Conservation (phyloP, 2,329 filamentous ascomycete genomes). For the Pseudogymnoascus sp. region DNA sequence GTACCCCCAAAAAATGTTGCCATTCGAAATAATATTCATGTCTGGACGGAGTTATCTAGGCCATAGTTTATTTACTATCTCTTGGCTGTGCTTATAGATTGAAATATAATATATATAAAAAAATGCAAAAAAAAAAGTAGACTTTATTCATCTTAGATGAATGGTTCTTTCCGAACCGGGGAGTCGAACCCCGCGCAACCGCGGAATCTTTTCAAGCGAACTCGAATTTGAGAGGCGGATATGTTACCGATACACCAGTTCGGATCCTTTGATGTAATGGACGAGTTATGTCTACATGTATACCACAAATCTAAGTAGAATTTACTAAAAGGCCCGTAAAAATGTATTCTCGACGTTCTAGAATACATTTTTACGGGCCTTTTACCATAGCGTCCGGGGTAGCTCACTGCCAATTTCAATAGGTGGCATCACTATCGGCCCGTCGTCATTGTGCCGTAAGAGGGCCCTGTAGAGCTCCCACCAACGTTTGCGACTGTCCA, state of each 20-base stretch:
- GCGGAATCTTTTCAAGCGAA: too few species aligned
- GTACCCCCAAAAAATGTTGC: not conserved
- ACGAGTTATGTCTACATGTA: not conserved
- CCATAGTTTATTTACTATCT: not conserved
- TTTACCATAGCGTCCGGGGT: not conserved
- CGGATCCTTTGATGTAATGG: not conserved
- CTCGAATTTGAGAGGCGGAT: too few species aligned
- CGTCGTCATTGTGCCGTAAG: conserved; percentile 6
- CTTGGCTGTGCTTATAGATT: not conserved
- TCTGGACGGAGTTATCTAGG: not conserved
- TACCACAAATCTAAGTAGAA: not conserved
- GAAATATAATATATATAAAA: not conserved
- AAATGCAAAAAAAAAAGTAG: not conserved
- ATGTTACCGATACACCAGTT: conserved; percentile 18
- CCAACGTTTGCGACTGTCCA: not conserved
- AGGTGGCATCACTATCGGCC: not conserved
- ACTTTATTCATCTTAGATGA: conserved; percentile 6
- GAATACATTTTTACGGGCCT: not conserved
- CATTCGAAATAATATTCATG: not conserved
- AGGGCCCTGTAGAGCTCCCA: not conserved
- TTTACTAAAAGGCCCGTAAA: too few species aligned
- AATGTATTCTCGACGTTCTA: not conserved
- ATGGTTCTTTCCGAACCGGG: conserved; percentile 15
- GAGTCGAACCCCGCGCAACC: too few species aligned
- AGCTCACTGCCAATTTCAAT: not conserved